A percentile compares a stretch with the other conserved stretches of the same genome.
Conservation (phyloP, 345 rosid species). For the Linum usitatissimum region DNA sequence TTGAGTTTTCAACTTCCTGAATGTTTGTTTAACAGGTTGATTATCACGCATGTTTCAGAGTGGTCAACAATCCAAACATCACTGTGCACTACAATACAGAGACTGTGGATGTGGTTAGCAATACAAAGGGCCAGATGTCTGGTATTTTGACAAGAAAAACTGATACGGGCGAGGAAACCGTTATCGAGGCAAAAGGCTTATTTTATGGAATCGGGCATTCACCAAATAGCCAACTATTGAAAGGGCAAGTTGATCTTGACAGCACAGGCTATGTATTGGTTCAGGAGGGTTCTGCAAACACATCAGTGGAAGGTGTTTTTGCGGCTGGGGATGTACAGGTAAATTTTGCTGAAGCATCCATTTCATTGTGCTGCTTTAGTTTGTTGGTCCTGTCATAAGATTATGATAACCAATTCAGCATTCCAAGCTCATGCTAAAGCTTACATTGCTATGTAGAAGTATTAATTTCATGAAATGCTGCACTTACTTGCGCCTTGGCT, state of each 20-base stretch:
- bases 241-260: constrained; percentile 92
- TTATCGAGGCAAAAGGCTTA: constrained; percentile 89
- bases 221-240: constrained; percentile 76
- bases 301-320: constrained; percentile 86
- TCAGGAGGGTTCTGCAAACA: constrained; percentile 62
- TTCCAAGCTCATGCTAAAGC: too few species aligned
- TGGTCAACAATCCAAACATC: constrained; percentile 88
- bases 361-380: neutral
- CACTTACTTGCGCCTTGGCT: too few species aligned
- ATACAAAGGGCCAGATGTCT: constrained; percentile 88
- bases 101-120: constrained; percentile 72
- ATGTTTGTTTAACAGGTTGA: constrained; percentile 99
- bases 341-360: constrained; percentile 12
- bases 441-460: too few species aligned
- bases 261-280: constrained; percentile 69
- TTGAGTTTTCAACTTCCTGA: constrained; percentile 99
- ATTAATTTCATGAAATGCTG: too few species aligned
- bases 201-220: constrained; percentile 98
- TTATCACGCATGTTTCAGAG: constrained; percentile 99
- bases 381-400: neutral
- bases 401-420: too few species aligned
- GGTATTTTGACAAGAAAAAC: constrained; percentile 60
- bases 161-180: constrained; percentile 72
- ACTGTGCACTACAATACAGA: constrained; percentile 89
- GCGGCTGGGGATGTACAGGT: constrained; percentile 99